These are phyloP conservation scores for Kurtzmaniella fragi DNA, from an alignment of 805 yeast species.

Conservation along the genomic window DNA sequence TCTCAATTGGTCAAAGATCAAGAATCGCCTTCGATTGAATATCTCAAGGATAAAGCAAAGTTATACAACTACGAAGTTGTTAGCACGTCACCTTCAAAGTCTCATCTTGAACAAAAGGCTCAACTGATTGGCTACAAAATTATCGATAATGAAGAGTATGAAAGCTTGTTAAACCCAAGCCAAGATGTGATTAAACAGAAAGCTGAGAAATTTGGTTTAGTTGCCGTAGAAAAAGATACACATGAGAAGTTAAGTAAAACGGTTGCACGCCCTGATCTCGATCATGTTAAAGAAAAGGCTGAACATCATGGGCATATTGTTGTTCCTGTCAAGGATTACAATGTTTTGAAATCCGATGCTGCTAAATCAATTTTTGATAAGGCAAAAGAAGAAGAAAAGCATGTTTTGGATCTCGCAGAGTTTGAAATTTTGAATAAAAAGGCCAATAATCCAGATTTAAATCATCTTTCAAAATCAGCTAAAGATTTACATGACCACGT, in stretches of 20 bases:
- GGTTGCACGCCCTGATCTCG: slow-evolving; percentile 12
- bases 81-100: background rate
- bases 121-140: background rate
- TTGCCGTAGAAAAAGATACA: slow-evolving; percentile 7
- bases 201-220: slow-evolving; percentile 7
- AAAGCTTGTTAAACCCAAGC: slow-evolving; percentile 13
- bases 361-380: slow-evolving; percentile 5
- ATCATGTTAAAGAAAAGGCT: slow-evolving; percentile 7
- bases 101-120: slow-evolving; percentile 12
- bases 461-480: background rate
- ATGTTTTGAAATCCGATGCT: slow-evolving; percentile 6
- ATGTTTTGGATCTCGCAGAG: background rate
- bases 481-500: background rate
- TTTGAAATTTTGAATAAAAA: slow-evolving; percentile 15
- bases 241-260: slow-evolving; percentile 9
- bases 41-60: slow-evolving; percentile 15
- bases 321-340: slow-evolving; percentile 8
- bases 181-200: slow-evolving; percentile 10
- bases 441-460: slow-evolving; percentile 11
- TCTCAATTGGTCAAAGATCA: slow-evolving; percentile 7
- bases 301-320: slow-evolving; percentile 7
- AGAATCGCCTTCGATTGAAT: slow-evolving; percentile 27
- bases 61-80: slow-evolving; percentile 2
- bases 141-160: slow-evolving; percentile 2
- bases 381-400: slow-evolving; percentile 6